Conservation (phyloP, 768 basidiomycete genomes). For the Tricholoma flavovirens region DNA sequence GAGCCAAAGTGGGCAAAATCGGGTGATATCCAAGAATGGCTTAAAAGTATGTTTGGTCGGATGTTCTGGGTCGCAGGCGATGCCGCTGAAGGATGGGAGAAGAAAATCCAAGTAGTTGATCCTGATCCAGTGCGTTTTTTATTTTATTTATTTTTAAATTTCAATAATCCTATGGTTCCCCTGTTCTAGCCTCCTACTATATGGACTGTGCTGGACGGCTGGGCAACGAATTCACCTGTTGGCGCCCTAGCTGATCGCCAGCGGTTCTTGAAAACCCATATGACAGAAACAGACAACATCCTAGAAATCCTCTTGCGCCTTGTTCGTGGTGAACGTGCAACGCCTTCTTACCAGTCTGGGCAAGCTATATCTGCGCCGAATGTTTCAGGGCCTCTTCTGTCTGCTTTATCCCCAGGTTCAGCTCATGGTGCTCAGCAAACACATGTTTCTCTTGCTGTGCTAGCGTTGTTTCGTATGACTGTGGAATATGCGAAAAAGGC, state of each 20-base stretch:
- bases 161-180: background rate
- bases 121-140: constrained; percentile 88
- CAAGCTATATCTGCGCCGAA: constrained; percentile 56
- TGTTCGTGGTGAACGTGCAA: constrained; percentile 83
- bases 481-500: constrained; percentile 78
- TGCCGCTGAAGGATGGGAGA: constrained; percentile 89
- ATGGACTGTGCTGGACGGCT: constrained; percentile 83
- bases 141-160: background rate
- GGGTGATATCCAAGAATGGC: constrained; percentile 92
- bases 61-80: constrained; percentile 85
- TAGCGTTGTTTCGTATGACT: constrained; percentile 84
- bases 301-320: constrained; percentile 90
- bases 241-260: constrained; percentile 74
- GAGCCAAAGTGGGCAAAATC: constrained; percentile 97
- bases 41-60: constrained; percentile 79
- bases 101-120: constrained; percentile 86
- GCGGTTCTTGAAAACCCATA: constrained; percentile 84
- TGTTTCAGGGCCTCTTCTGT: constrained; percentile 63
- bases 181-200: constrained; percentile 77
- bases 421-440: constrained; percentile 88
- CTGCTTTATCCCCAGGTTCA: constrained; percentile 68
- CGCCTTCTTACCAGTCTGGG: constrained; percentile 58
- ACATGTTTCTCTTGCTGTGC: constrained; percentile 87
- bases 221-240: constrained; percentile 80
- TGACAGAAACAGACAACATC: constrained; percentile 81